These are phyloP conservation scores for Nemania abortiva DNA, from an alignment of 2,329 filamentous ascomycete genomes.

Conservation along the genomic window DNA sequence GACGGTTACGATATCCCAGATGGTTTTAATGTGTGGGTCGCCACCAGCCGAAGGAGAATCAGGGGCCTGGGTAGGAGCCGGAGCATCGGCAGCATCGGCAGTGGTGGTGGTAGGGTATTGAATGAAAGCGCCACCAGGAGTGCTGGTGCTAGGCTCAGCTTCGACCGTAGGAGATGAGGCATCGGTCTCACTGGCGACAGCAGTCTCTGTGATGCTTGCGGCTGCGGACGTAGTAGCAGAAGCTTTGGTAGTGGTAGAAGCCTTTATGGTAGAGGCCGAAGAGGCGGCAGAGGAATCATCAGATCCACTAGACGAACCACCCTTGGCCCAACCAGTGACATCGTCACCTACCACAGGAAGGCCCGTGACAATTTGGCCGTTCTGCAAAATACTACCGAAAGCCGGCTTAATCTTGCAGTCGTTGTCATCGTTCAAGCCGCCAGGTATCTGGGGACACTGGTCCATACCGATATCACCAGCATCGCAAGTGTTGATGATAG, in stretches of 20 bases:
- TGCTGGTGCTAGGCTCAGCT: constrained; percentile 40
- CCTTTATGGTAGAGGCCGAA: constrained; percentile 12
- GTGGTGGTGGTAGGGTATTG: constrained; percentile 35
- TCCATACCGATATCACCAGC: constrained; percentile 71
- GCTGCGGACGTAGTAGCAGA: background rate
- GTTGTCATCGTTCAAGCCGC: constrained; percentile 62
- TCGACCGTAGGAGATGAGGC: constrained; percentile 28
- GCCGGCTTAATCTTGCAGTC: constrained; percentile 65
- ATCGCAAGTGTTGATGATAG: constrained; percentile 75
- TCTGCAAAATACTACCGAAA: constrained; percentile 60
- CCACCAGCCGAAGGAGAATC: constrained; percentile 37
- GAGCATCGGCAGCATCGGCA: constrained; percentile 38
- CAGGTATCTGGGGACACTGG: constrained; percentile 69
- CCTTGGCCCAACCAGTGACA: constrained; percentile 62
- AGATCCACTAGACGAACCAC: constrained; percentile 45
- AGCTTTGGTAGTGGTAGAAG: constrained; percentile 24
- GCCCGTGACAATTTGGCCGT: constrained; percentile 54
- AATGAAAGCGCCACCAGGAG: constrained; percentile 54
- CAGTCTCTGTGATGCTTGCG: constrained; percentile 14
- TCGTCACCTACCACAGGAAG: constrained; percentile 69
- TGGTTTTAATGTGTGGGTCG: constrained; percentile 52
- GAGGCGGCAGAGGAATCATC: constrained; percentile 33
- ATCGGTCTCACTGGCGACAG: constrained; percentile 22
- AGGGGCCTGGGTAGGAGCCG: constrained; percentile 43
- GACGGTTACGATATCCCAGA: constrained; percentile 62